Percentiles rank a stretch among this genome's conserved stretches.
phyloP scores from a whole-genome alignment of 768 basidiomycete species.

The Naganishia vaughanmartiniae region DNA sequence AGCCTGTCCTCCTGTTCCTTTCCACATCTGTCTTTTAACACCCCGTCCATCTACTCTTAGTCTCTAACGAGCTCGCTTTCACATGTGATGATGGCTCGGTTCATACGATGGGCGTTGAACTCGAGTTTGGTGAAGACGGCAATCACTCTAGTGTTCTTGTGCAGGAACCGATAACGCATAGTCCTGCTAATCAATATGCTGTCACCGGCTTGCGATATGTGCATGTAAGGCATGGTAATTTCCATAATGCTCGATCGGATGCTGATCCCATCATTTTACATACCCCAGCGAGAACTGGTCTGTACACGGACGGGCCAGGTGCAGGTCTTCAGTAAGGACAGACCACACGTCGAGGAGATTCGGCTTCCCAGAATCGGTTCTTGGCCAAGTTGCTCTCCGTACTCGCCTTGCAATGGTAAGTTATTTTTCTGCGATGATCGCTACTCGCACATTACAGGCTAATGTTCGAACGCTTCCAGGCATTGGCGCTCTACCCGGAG shows the following conservation, averaged over 20 bases:
- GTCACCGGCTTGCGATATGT: conserved; percentile 7
- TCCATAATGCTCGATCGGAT: neutral
- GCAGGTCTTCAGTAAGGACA: neutral
- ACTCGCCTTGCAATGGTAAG: conserved; percentile 17
- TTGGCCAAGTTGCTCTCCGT: conserved; percentile 14
- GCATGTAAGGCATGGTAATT: neutral
- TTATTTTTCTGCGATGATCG: neutral
- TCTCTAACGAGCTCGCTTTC: conserved; percentile 5
- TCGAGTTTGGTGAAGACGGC: conserved; percentile 16
- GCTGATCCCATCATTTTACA: neutral
- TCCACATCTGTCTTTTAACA: neutral
- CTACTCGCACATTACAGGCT: too few species aligned
- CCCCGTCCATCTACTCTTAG: neutral
- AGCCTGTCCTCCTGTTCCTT: neutral
- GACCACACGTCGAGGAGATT: neutral
- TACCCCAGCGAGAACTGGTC: neutral
- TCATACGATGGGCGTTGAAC: neutral
- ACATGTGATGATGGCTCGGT: conserved; percentile 7
- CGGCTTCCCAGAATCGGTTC: neutral
- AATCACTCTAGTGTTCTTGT: conserved; percentile 5
- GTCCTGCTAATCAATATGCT: neutral
- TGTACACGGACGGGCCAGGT: conserved; percentile 11
- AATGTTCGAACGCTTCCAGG: neutral
- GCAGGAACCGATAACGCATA: neutral
- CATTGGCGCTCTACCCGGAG: conserved; percentile 1